phyloP scores from a whole-genome alignment of 148 eudicot species.

The Suaeda aralocaspica region DNA sequence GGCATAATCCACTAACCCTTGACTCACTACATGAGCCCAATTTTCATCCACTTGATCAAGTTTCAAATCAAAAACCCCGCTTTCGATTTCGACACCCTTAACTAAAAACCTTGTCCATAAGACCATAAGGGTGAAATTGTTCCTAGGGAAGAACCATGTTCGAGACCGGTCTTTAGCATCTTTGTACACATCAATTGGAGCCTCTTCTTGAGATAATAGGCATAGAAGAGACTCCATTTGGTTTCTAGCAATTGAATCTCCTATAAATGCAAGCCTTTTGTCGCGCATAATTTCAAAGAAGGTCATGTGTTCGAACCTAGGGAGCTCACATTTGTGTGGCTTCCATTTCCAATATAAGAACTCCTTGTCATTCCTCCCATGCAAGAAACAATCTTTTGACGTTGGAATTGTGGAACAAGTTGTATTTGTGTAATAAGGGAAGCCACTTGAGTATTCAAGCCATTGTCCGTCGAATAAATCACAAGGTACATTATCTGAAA shows the following conservation, averaged over 20 bases:
- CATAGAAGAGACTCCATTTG: conserved; percentile 50
- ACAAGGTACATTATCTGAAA: conserved; percentile 21
- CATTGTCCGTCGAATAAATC: conserved; percentile 43
- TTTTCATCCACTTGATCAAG: conserved; percentile 39
- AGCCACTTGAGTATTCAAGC: conserved; percentile 33
- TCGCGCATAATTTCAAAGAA: conserved; percentile 33
- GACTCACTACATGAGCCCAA: conserved; percentile 29
- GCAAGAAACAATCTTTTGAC: conserved; percentile 41
- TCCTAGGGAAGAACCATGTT: conserved; percentile 40
- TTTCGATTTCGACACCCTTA: conserved; percentile 23
- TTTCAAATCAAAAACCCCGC: conserved; percentile 34
- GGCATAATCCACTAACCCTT: conserved; percentile 31
- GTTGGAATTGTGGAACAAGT: conserved; percentile 37
- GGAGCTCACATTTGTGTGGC: conserved; percentile 39
- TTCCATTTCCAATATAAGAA: conserved; percentile 55
- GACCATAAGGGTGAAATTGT: conserved; percentile 35
- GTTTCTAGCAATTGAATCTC: conserved; percentile 54
- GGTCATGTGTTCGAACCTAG: conserved; percentile 32
- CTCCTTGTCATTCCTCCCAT: conserved; percentile 52
- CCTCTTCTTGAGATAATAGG: conserved; percentile 37
- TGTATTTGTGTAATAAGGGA: conserved; percentile 36
- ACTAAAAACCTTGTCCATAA: conserved; percentile 45
- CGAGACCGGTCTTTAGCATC: conserved; percentile 41
- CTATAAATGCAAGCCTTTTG: conserved; percentile 46
- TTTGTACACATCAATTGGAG: conserved; percentile 33